Evolutionary conservation across 352 stramenopile genomes (phyloP), one percentile per base, ranked within the genome.

Genomic region (Elongisporangium anandrum): DNA sequence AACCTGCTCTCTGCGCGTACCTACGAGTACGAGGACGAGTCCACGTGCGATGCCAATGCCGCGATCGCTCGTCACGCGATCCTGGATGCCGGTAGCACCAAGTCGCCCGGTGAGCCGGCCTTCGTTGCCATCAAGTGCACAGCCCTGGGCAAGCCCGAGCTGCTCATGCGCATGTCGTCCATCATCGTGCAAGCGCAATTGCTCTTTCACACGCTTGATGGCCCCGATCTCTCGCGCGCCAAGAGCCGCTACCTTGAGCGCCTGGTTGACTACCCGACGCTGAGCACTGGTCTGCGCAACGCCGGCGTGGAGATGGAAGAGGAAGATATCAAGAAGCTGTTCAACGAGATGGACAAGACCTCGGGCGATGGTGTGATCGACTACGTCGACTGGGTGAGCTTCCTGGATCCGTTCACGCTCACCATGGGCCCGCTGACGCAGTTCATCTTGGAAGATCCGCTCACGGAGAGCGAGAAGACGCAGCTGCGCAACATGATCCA

Each of bases 51-150:
- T 63, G 75, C 76, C 9, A 97, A 98, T 68, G 81, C 92, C 1
- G 75, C 93, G 49, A 95, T 94, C 59, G 86, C 83, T 16, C 81
- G 84, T 26, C 79, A 92, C 60, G 82, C 87, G 13, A 93, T 96
- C 63, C 77, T 90, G 19, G 82, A 92, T 26, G 81, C 87, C 0
- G 84, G 80, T 17, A 53, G 60, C 20, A 78, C 65, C 19, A 74
- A 72, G 39, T 57, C 64, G 3, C 41, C 56, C 0, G 77, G 74
- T 17, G 80, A 90, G 63, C 76, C 81, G 0, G 95, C 94, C 23
- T 99, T 98, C 77, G 92, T 96, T 16, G 96, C 96, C 29, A 93
- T 99, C 64, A 99, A 99, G 76, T 92, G 98, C 56, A 99, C 97
- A 48, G 96, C 96, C 19, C 73, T 99, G 13, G 94, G 94, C 34